These are phyloP conservation scores for Boletus coccyginus DNA, from an alignment of 768 basidiomycete species.

Conservation along the genomic window DNA sequence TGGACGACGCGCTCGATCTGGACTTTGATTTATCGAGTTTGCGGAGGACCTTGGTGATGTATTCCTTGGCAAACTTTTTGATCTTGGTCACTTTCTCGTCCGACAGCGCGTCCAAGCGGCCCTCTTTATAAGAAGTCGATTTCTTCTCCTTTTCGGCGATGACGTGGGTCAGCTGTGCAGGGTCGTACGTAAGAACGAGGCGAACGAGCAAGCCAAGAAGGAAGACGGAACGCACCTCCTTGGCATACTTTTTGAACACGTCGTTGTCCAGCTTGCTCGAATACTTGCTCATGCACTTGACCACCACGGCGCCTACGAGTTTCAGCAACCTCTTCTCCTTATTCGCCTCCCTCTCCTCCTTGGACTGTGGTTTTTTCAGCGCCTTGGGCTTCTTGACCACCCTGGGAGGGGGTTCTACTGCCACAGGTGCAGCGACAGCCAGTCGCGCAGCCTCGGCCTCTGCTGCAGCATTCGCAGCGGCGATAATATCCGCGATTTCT, in stretches of 20 bases:
- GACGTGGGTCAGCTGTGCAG: conserved; percentile 69
- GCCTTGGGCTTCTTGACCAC: conserved; percentile 24
- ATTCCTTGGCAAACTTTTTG: conserved; percentile 91
- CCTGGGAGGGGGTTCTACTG: conserved; percentile 11
- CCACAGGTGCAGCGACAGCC: conserved; percentile 19
- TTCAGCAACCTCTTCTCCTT: conserved; percentile 84
- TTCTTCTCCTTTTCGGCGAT: conserved; percentile 97
- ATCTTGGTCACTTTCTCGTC: conserved; percentile 89
- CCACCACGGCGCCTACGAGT: conserved; percentile 86
- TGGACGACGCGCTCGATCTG: conserved; percentile 13
- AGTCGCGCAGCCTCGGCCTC: conserved; percentile 32
- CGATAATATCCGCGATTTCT: conserved; percentile 41
- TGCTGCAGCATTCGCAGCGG: conserved; percentile 36
- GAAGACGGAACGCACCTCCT: conserved; percentile 60
- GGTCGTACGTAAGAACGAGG: conserved; percentile 1
- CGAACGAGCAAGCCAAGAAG: not conserved
- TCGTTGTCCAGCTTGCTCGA: conserved; percentile 71
- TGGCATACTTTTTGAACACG: conserved; percentile 91
- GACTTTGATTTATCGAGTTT: conserved; percentile 52
- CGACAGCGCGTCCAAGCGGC: conserved; percentile 68
- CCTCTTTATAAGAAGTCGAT: conserved; percentile 72
- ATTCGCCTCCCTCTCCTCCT: conserved; percentile 60
- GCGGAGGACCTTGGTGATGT: conserved; percentile 74
- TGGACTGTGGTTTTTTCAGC: conserved; percentile 40
- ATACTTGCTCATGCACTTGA: conserved; percentile 91